A percentile compares a stretch with the other conserved stretches of the same genome.
Evolutionary conservation across 768 basidiomycete species (phyloP).

Genomic region (Podaxis rugospora): DNA sequence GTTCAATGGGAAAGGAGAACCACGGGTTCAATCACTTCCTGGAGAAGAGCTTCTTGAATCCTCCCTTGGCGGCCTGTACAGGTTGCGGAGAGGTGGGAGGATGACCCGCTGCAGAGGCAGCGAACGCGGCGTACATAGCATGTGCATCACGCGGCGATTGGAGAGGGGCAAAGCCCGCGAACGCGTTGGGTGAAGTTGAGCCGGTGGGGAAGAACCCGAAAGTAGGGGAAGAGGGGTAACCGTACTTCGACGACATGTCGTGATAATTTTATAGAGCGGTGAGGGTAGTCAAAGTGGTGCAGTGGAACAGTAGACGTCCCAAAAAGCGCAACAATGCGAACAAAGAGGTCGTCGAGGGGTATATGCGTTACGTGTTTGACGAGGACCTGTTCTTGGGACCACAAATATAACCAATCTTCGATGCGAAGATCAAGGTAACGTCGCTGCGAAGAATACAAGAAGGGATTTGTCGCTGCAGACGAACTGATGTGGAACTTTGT

Average conservation of each 20-base stretch:
- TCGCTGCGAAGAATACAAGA: not conserved
- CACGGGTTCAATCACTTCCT: not conserved
- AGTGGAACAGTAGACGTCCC: slow-evolving; percentile 5
- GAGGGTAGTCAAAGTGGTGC: slow-evolving; percentile 5
- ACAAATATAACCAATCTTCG: not conserved
- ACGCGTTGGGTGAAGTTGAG: slow-evolving; percentile 53
- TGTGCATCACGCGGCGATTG: slow-evolving; percentile 60
- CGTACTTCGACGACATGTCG: slow-evolving; percentile 47
- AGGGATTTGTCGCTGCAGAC: not conserved
- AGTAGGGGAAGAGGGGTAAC: slow-evolving; percentile 47
- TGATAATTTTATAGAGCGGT: slow-evolving; percentile 6
- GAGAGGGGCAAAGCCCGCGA: slow-evolving; percentile 40
- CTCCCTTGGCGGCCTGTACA: not conserved
- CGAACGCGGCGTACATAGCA: slow-evolving; percentile 52
- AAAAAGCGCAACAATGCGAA: not conserved
- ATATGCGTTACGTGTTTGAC: not conserved
- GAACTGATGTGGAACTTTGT: not conserved
- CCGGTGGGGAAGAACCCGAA: slow-evolving; percentile 58
- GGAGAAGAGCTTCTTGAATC: not conserved
- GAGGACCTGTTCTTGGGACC: not conserved
- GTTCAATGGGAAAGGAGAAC: not conserved
- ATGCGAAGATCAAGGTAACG: not conserved
- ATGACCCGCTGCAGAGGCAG: slow-evolving; percentile 10
- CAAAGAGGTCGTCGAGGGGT: not conserved
- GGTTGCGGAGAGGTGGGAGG: slow-evolving; percentile 1